Evolutionary conservation across 2,329 filamentous ascomycete genomes (phyloP).

Genomic region (Sphaerulina populicola): DNA sequence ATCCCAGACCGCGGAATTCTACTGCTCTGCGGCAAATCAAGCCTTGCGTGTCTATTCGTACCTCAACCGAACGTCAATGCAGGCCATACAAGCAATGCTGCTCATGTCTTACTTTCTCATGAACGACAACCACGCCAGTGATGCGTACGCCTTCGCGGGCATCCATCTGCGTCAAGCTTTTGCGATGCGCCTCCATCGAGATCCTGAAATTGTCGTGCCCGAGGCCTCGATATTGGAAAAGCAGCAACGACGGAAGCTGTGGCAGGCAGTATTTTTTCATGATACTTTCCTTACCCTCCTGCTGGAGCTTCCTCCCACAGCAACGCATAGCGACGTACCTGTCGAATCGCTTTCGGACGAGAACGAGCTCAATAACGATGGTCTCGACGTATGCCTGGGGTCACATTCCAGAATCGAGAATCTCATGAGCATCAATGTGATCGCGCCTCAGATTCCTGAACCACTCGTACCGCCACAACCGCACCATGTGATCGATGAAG

Average conservation of each 20-base stretch:
- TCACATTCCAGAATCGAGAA: constrained; percentile 39
- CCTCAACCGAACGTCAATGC: constrained; percentile 62
- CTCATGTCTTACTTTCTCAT: constrained; percentile 76
- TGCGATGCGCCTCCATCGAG: constrained; percentile 71
- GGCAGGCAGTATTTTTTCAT: constrained; percentile 73
- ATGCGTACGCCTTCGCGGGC: constrained; percentile 74
- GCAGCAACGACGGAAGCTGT: constrained; percentile 68
- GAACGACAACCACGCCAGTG: constrained; percentile 76
- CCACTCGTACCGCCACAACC: constrained; percentile 29
- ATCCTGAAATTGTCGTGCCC: constrained; percentile 64
- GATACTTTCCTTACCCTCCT: constrained; percentile 75
- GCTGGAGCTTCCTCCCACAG: constrained; percentile 66
- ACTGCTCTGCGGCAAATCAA: constrained; percentile 69
- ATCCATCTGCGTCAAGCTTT: constrained; percentile 70
- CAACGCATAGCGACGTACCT: constrained; percentile 69
- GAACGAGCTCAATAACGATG: constrained; percentile 42
- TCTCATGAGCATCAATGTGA: constrained; percentile 45
- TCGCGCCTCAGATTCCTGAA: constrained; percentile 35
- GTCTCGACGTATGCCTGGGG: constrained; percentile 52
- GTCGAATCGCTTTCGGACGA: constrained; percentile 66
- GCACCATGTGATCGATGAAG: constrained; percentile 30
- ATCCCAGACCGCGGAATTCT: constrained; percentile 71
- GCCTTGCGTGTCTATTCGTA: constrained; percentile 68
- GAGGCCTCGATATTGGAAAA: constrained; percentile 63
- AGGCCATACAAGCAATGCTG: constrained; percentile 71